A percentile compares a stretch with the other conserved stretches of the same genome.
phyloP scores from a whole-genome alignment of 768 basidiomycete species.

The Coprinellus aureogranulatus region DNA sequence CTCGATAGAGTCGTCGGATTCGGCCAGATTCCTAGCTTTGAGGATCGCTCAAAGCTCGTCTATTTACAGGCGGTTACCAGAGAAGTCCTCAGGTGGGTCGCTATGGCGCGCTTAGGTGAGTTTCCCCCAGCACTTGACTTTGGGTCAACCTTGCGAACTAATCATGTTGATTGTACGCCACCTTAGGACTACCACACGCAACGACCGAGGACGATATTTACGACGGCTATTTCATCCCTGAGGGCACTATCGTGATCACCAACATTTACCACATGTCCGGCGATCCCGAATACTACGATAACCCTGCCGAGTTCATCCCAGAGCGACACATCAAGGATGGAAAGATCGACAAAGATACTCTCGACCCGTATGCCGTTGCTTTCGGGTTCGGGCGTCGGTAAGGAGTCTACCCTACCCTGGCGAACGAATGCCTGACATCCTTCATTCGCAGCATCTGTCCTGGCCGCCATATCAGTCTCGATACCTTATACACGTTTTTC shows the following conservation, averaged over 20 bases:
- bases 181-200: conserved; percentile 29
- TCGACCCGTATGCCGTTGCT: background rate
- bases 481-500: conserved; percentile 43
- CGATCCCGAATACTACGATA: conserved; percentile 46
- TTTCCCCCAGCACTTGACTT: too few species aligned
- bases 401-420: background rate
- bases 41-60: conserved; percentile 13
- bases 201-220: conserved; percentile 39
- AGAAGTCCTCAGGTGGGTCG: conserved; percentile 12
- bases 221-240: conserved; percentile 37
- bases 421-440: background rate
- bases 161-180: too few species aligned
- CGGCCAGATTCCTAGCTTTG: conserved; percentile 14
- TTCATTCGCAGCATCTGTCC: conserved; percentile 29
- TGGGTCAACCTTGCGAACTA: too few species aligned
- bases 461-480: conserved; percentile 50
- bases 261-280: conserved; percentile 48
- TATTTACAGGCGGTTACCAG: conserved; percentile 15
- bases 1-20: conserved; percentile 17
- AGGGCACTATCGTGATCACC: conserved; percentile 37
- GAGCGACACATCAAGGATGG: conserved; percentile 32
- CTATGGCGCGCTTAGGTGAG: background rate
- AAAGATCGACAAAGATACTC: conserved; percentile 14
- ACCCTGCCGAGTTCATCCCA: conserved; percentile 43
- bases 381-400: conserved; percentile 28